Percentiles rank a stretch among this genome's conserved stretches.
phyloP scores from a whole-genome alignment of 495 filamentous ascomycete species.

The Neurospora hispaniola region DNA sequence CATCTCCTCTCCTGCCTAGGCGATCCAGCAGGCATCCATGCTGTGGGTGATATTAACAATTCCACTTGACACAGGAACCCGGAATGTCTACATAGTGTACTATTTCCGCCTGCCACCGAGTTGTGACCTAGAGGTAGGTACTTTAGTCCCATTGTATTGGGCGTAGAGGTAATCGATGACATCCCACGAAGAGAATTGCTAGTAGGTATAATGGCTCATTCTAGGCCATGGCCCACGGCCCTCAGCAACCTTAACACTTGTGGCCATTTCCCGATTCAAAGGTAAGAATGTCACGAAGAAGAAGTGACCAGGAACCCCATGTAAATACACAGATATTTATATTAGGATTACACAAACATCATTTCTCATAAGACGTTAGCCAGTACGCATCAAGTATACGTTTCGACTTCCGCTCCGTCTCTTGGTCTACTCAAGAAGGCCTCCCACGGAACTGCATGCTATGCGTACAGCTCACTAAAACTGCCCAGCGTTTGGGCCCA shows the following conservation, averaged over 20 bases:
- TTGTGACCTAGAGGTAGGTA: not conserved
- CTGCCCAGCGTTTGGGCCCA: not conserved
- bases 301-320: not conserved
- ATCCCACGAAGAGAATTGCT: not conserved
- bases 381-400: not conserved
- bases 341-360: not conserved
- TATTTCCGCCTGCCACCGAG: not conserved
- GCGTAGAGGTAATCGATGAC: not conserved
- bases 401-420: not conserved
- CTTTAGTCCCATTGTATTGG: not conserved
- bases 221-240: not conserved
- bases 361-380: not conserved
- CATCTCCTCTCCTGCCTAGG: not conserved
- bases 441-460: not conserved
- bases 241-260: not conserved
- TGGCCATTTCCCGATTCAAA: not conserved
- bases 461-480: not conserved
- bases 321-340: not conserved
- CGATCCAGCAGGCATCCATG: not conserved
- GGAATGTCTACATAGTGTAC: not conserved
- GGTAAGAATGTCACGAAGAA: not conserved
- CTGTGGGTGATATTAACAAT: not conserved
- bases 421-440: not conserved
- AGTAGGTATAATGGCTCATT: not conserved
- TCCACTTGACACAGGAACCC: not conserved